These are phyloP conservation scores for Cercophora scortea DNA, from an alignment of 495 filamentous ascomycete species.

Conservation along the genomic window DNA sequence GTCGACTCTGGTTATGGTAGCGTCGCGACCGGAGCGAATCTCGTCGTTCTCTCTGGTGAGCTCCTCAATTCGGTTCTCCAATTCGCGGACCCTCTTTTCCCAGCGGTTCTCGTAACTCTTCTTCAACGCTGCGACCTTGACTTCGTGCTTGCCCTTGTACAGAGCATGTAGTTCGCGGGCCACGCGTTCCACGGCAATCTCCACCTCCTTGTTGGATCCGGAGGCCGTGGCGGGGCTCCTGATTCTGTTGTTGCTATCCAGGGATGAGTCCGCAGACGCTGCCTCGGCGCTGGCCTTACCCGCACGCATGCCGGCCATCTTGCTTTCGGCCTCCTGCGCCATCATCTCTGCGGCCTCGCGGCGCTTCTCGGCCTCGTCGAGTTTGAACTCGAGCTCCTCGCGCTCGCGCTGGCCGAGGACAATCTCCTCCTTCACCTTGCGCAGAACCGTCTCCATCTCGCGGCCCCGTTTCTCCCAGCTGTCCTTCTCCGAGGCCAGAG, in stretches of 20 bases:
- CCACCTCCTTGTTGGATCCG: slow-evolving; percentile 47
- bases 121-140: slow-evolving; percentile 87
- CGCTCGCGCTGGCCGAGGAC: slow-evolving; percentile 65
- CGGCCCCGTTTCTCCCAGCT: slow-evolving; percentile 75
- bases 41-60: slow-evolving; percentile 67
- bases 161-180: slow-evolving; percentile 80
- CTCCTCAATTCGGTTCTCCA: slow-evolving; percentile 61
- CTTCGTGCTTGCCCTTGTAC: slow-evolving; percentile 97
- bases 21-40: slow-evolving; percentile 54
- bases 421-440: slow-evolving; percentile 73
- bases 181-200: slow-evolving; percentile 86
- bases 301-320: slow-evolving; percentile 58
- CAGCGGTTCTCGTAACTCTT: slow-evolving; percentile 87
- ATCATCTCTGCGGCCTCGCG: slow-evolving; percentile 57
- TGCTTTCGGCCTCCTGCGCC: slow-evolving; percentile 64
- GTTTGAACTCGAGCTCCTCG: slow-evolving; percentile 60
- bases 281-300: slow-evolving; percentile 36
- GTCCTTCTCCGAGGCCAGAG: slow-evolving; percentile 65
- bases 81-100: slow-evolving; percentile 74
- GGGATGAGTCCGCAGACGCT: slow-evolving; percentile 5
- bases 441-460: slow-evolving; percentile 77
- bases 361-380: slow-evolving; percentile 67
- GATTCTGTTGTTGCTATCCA: slow-evolving; percentile 2
- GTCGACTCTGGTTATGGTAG: slow-evolving; percentile 53
- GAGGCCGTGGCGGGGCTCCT: slow-evolving; percentile 14